These are phyloP conservation scores for Adansonia gregorii DNA, from an alignment of 441 rosid species.

Conservation along the genomic window DNA sequence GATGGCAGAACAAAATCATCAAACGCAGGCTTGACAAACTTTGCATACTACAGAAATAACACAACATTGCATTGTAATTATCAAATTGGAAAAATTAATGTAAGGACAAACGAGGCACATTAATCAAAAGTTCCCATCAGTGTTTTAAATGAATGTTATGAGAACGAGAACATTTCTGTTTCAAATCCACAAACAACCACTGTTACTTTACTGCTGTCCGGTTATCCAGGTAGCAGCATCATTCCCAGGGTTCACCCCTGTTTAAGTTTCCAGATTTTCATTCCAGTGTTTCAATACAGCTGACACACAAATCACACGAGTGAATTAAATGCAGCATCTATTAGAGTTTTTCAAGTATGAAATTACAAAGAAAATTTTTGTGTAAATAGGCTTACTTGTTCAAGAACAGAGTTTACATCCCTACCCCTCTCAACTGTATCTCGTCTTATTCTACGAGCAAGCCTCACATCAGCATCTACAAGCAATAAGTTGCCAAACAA, in stretches of 20 bases:
- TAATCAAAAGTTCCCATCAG: background rate
- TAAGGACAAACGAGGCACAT: background rate
- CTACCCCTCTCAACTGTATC: conserved; percentile 91
- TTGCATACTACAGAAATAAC: conserved; percentile 73
- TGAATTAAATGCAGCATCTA: background rate
- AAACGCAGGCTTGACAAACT: conserved; percentile 98
- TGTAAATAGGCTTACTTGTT: conserved; percentile 56
- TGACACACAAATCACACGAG: background rate
- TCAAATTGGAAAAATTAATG: background rate
- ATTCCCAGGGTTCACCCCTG: background rate
- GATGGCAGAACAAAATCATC: conserved; percentile 95
- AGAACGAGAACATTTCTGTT: background rate
- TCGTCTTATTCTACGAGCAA: conserved; percentile 89
- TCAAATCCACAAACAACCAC: conserved; percentile 12
- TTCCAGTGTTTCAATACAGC: background rate
- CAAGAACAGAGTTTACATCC: conserved; percentile 86
- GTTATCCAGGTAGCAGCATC: background rate
- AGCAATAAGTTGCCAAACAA: conserved; percentile 29
- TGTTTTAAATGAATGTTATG: conserved; percentile 13
- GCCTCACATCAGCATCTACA: conserved; percentile 95
- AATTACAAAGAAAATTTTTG: conserved; percentile 16
- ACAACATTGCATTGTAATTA: background rate
- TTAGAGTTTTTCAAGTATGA: background rate
- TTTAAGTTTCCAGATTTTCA: background rate
- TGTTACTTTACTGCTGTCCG: background rate